Evolutionary conservation across 129 eudicot species (phyloP).

Genomic region (Pseudognaphalium luteoalbum): DNA sequence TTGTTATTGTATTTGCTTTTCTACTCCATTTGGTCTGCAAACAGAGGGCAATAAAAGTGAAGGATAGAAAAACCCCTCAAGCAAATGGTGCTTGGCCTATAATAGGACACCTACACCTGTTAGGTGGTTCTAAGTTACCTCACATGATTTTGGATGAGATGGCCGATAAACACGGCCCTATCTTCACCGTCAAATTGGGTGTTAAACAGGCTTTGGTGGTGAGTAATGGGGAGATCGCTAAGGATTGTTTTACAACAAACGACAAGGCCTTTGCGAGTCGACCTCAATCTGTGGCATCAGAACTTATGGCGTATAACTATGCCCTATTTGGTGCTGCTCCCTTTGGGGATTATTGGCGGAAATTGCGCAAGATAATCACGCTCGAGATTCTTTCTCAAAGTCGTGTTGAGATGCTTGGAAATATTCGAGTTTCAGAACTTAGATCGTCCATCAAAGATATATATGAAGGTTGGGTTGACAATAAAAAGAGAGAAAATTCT

Average conservation of each 20-base stretch:
- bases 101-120: slow-evolving; percentile 33
- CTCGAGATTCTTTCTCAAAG: slow-evolving; percentile 8
- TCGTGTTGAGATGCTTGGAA: slow-evolving; percentile 8
- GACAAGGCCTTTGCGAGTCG: slow-evolving; percentile 30
- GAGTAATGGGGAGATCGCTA: slow-evolving; percentile 16
- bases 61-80: slow-evolving; percentile 11
- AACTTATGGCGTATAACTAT: slow-evolving; percentile 34
- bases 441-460: not conserved
- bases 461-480: slow-evolving; percentile 11
- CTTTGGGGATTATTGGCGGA: slow-evolving; percentile 36
- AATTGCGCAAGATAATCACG: slow-evolving; percentile 26
- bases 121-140: slow-evolving; percentile 31
- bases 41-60: not conserved
- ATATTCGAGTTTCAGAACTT: slow-evolving; percentile 17
- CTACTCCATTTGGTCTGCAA: not conserved
- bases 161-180: slow-evolving; percentile 37
- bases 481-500: not conserved
- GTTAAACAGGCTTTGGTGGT: slow-evolving; percentile 21
- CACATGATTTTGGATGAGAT: slow-evolving; percentile 27
- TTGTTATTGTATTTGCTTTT: slow-evolving; percentile 6
- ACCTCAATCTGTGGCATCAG: slow-evolving; percentile 11
- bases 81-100: slow-evolving; percentile 42
- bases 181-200: slow-evolving; percentile 40
- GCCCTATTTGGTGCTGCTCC: slow-evolving; percentile 32
- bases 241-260: slow-evolving; percentile 29